Conservation (phyloP, 2,329 filamentous ascomycete species). For the Coniochaeta sp. region DNA sequence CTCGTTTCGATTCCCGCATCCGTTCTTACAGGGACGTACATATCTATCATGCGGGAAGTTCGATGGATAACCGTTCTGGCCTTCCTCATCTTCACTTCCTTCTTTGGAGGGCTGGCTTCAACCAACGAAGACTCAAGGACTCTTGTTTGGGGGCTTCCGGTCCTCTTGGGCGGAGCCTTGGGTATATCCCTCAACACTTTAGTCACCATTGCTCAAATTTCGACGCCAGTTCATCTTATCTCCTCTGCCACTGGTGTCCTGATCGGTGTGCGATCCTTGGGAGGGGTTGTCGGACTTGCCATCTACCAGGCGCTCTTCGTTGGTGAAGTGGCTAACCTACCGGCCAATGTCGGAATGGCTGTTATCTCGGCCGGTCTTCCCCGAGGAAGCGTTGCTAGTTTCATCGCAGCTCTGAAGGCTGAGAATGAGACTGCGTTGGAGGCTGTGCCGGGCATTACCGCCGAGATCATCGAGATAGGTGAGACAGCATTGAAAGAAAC, state of each 20-base stretch:
- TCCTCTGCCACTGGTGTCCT: slow-evolving; percentile 20
- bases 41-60: slow-evolving; percentile 17
- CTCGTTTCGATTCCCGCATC: slow-evolving; percentile 20
- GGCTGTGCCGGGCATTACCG: slow-evolving; percentile 19
- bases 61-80: slow-evolving; percentile 16
- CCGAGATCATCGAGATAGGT: slow-evolving; percentile 18
- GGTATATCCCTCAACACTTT: slow-evolving; percentile 26
- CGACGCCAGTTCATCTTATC: slow-evolving; percentile 27
- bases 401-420: slow-evolving; percentile 18
- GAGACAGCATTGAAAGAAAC: slow-evolving; percentile 16
- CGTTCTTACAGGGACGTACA: slow-evolving; percentile 22
- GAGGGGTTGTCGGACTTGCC: slow-evolving; percentile 40
- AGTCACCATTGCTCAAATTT: slow-evolving; percentile 28
- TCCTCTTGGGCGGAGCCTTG: slow-evolving; percentile 21
- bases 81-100: slow-evolving; percentile 21
- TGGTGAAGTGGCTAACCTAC: slow-evolving; percentile 17
- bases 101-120: slow-evolving; percentile 27
- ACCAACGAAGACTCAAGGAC: slow-evolving; percentile 13
- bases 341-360: slow-evolving; percentile 21
- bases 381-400: slow-evolving; percentile 10
- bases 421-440: slow-evolving; percentile 18
- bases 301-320: slow-evolving; percentile 20
- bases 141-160: slow-evolving; percentile 26
- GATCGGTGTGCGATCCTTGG: slow-evolving; percentile 31
- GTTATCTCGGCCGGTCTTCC: slow-evolving; percentile 21